Evolutionary conservation across 2,329 filamentous ascomycete species (phyloP).

Genomic region (Colletotrichum filicis): DNA sequence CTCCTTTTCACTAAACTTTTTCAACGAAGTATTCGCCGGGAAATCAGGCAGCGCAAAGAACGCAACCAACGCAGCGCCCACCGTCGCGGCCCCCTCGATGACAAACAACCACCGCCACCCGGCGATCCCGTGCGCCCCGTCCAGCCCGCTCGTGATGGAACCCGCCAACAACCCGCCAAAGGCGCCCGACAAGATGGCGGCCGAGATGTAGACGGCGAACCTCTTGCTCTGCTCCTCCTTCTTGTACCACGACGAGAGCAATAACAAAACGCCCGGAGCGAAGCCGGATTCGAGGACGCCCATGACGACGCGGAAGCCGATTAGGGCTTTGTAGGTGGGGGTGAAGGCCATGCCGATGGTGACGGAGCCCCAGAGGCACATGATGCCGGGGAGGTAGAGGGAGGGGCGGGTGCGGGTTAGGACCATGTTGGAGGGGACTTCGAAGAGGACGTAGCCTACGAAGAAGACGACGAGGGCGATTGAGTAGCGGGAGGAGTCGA

Average conservation of each 20-base stretch:
- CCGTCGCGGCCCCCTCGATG: conserved; percentile 72
- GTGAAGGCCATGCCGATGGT: conserved; percentile 44
- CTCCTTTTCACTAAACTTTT: conserved; percentile 67
- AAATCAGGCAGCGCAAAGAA: conserved; percentile 79
- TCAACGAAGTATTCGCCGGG: conserved; percentile 65
- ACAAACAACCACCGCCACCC: conserved; percentile 68
- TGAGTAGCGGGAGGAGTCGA: conserved; percentile 71
- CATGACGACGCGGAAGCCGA: conserved; percentile 56
- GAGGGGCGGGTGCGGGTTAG: conserved; percentile 72
- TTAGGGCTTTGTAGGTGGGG: conserved; percentile 40
- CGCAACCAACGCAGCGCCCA: conserved; percentile 69
- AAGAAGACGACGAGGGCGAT: conserved; percentile 72
- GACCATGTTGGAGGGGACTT: conserved; percentile 72
- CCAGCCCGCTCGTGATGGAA: conserved; percentile 65
- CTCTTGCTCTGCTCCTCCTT: conserved; percentile 44
- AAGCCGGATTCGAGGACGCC: conserved; percentile 70
- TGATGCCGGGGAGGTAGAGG: conserved; percentile 74
- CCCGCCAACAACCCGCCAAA: conserved; percentile 72
- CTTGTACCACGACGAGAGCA: conserved; percentile 76
- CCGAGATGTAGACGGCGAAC: conserved; percentile 76
- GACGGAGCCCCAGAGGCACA: conserved; percentile 58
- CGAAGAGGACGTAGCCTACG: conserved; percentile 74
- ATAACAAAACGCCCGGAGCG: conserved; percentile 68
- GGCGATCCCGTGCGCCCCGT: conserved; percentile 59
- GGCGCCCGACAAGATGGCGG: conserved; percentile 75